A percentile compares a stretch with the other conserved stretches of the same genome.
Conservation (phyloP, 306 rosid genomes). For the Cicer cuneatum region DNA sequence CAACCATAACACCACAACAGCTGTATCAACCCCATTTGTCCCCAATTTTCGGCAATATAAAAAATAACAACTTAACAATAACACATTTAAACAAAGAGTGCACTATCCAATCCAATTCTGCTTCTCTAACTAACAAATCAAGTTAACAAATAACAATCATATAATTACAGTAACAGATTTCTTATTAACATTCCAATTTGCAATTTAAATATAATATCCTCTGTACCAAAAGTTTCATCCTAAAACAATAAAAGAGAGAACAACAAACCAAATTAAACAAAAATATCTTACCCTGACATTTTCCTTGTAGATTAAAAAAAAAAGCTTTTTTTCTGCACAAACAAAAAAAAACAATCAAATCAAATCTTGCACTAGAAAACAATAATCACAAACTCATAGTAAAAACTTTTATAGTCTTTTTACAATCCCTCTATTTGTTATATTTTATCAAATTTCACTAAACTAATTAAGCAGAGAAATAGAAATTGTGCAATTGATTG, state of each 20-base stretch:
- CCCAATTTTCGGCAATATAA: neutral
- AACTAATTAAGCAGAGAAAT: no score
- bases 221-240: neutral
- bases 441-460: no score
- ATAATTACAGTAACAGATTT: neutral
- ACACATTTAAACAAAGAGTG: neutral
- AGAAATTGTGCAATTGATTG: no score
- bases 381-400: neutral
- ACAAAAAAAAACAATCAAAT: neutral
- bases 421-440: no score
- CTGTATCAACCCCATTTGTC: neutral
- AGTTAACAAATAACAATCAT: neutral
- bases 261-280: neutral
- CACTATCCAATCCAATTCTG: neutral
- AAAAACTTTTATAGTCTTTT: no score
- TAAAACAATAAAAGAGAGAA: neutral
- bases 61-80: neutral
- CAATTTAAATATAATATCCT: neutral
- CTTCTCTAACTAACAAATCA: neutral
- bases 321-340: neutral
- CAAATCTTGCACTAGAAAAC: neutral
- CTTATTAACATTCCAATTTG: neutral
- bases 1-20: neutral
- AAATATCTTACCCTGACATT: constrained; percentile 12
- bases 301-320: constrained; percentile 1